These are phyloP conservation scores for Diaporthe citriasiana DNA, from an alignment of 2,329 filamentous ascomycete species.

Conservation along the genomic window DNA sequence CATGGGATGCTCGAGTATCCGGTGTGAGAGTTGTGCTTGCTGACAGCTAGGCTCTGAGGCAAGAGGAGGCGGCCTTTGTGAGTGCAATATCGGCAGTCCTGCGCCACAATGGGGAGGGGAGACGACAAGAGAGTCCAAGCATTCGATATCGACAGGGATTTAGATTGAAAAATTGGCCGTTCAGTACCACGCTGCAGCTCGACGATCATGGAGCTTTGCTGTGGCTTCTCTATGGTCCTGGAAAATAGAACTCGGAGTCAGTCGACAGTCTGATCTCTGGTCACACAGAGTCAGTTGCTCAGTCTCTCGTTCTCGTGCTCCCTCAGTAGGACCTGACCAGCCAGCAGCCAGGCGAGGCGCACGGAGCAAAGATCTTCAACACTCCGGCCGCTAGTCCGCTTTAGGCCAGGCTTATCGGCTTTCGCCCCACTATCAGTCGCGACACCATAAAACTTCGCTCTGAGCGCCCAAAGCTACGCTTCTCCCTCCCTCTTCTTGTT, in stretches of 20 bases:
- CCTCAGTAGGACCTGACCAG: neutral
- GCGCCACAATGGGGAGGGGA: neutral
- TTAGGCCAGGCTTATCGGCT: neutral
- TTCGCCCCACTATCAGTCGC: constrained; percentile 25
- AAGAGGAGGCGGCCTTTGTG: constrained; percentile 18
- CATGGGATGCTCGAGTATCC: constrained; percentile 17
- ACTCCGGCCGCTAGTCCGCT: constrained; percentile 12
- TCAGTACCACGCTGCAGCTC: constrained; percentile 32
- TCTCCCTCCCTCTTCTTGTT: constrained; percentile 66
- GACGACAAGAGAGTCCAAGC: constrained; percentile 32
- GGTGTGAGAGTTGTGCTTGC: neutral
- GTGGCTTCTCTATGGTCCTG: neutral
- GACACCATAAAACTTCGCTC: constrained; percentile 44
- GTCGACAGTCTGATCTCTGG: constrained; percentile 6
- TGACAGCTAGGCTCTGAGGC: neutral
- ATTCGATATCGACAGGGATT: constrained; percentile 41
- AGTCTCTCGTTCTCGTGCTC: too few species aligned
- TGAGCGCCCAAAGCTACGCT: constrained; percentile 42
- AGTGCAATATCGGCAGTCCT: constrained; percentile 32
- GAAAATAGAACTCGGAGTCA: constrained; percentile 8
- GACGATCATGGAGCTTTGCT: constrained; percentile 20
- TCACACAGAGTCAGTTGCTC: constrained; percentile 10
- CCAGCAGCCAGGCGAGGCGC: too few species aligned
- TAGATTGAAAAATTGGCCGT: constrained; percentile 42
- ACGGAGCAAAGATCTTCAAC: constrained; percentile 37